Evolutionary conservation across 1,139 yeast species (phyloP).

Genomic region (Taiozyma onychis): DNA sequence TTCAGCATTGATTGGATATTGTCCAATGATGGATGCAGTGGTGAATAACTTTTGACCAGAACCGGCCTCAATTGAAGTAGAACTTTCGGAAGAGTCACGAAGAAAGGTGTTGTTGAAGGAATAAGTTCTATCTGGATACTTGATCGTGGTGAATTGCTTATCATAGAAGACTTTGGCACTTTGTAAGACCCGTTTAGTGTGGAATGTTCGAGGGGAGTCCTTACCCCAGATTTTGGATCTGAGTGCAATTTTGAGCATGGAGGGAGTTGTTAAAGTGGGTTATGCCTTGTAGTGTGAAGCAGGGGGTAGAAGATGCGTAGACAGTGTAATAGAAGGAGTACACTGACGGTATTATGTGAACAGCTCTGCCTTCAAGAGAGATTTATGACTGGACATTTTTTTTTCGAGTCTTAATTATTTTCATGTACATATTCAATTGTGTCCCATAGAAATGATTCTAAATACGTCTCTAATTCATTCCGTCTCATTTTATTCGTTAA

Average conservation of each 20-base stretch:
- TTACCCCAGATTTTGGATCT: background rate
- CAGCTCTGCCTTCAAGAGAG: too few species aligned
- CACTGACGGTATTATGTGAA: too few species aligned
- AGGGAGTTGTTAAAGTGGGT: background rate
- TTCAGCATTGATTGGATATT: conserved; percentile 27
- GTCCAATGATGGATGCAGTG: conserved; percentile 42
- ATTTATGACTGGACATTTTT: too few species aligned
- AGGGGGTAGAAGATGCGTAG: too few species aligned
- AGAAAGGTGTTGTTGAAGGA: conserved; percentile 52
- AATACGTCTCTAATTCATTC: too few species aligned
- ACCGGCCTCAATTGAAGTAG: conserved; percentile 45
- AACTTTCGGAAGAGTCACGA: conserved; percentile 56
- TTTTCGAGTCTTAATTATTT: too few species aligned
- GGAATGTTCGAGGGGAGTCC: background rate
- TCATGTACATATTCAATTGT: too few species aligned
- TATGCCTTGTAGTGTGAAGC: too few species aligned
- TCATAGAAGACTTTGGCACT: conserved; percentile 9
- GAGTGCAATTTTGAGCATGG: background rate
- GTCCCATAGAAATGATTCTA: too few species aligned
- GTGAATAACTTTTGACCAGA: conserved; percentile 65
- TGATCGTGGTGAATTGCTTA: conserved; percentile 14
- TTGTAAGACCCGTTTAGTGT: background rate
- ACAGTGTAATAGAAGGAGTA: too few species aligned
- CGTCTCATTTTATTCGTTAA: background rate
- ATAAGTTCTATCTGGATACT: conserved; percentile 24